Conservation (phyloP, 495 filamentous ascomycete species). For the Astrothelium macrocarpum region DNA sequence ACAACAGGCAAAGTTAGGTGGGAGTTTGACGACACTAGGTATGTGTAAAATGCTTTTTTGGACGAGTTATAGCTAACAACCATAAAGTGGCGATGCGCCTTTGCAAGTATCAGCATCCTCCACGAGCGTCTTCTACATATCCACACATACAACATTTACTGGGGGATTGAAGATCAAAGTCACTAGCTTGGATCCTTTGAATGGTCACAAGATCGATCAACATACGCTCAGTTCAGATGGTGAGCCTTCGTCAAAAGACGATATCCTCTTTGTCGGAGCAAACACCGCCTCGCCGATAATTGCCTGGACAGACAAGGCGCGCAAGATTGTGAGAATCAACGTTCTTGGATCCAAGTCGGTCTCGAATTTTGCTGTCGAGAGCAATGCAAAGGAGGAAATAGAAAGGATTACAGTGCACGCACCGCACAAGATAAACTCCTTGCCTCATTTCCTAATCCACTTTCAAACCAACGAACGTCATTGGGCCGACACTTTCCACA, state of each 20-base stretch:
- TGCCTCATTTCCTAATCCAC: slow-evolving; percentile 76
- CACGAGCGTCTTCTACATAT: slow-evolving; percentile 65
- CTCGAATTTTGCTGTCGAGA: slow-evolving; percentile 40
- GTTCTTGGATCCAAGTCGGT: slow-evolving; percentile 65
- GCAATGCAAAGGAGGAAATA: slow-evolving; percentile 48
- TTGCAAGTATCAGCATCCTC: slow-evolving; percentile 71
- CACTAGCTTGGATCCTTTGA: slow-evolving; percentile 57
- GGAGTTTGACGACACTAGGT: slow-evolving; percentile 61
- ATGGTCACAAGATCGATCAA: slow-evolving; percentile 56
- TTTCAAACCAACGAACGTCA: slow-evolving; percentile 60
- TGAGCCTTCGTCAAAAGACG: slow-evolving; percentile 56
- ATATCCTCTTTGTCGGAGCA: slow-evolving; percentile 69
- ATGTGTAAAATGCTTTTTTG: slow-evolving; percentile 4
- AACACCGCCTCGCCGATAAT: slow-evolving; percentile 77
- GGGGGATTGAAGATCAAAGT: slow-evolving; percentile 66
- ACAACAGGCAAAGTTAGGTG: slow-evolving; percentile 66
- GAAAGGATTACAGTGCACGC: slow-evolving; percentile 63
- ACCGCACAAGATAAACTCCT: slow-evolving; percentile 55
- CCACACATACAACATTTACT: slow-evolving; percentile 56
- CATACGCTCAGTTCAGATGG: slow-evolving; percentile 58
- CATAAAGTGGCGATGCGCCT: slow-evolving; percentile 52
- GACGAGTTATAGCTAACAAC: slow-evolving; percentile 9
- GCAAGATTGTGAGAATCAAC: slow-evolving; percentile 65
- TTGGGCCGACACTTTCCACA: slow-evolving; percentile 78
- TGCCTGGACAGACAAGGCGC: slow-evolving; percentile 64